Evolutionary conservation across 139 green algal genomes (phyloP).

Genomic region (Chlamydomonas sp.): DNA sequence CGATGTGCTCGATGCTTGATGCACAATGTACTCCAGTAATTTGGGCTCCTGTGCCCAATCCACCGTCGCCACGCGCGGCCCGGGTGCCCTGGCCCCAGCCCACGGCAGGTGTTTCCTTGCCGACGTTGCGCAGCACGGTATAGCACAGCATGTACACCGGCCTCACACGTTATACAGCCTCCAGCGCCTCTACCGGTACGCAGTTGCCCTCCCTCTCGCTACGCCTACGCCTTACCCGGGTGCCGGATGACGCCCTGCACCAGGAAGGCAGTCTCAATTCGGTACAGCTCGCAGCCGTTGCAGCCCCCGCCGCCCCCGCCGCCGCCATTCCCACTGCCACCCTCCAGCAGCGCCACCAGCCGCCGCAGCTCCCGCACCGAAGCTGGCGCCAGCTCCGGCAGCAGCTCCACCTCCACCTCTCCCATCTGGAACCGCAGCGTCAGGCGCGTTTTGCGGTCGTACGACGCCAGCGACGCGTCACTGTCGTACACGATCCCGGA

Average conservation of each 20-base stretch:
- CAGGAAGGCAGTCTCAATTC: conserved; percentile 40
- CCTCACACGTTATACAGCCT: too few relatives aligned
- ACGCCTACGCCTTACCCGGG: not conserved
- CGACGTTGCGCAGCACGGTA: too few relatives aligned
- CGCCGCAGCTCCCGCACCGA: conserved; percentile 39
- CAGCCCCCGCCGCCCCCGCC: not conserved
- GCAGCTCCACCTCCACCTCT: conserved; percentile 22
- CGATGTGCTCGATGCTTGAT: too few relatives aligned
- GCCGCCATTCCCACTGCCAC: conserved; percentile 1
- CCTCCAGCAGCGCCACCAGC: conserved; percentile 22
- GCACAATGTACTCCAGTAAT: too few relatives aligned
- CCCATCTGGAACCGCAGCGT: conserved; percentile 19
- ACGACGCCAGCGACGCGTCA: not conserved
- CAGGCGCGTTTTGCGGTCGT: not conserved
- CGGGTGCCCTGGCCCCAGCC: too few relatives aligned
- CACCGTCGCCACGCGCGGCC: too few relatives aligned
- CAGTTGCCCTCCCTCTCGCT: not conserved
- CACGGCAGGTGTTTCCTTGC: too few relatives aligned
- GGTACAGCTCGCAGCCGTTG: conserved; percentile 13
- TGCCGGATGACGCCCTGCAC: conserved; percentile 43
- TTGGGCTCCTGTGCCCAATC: too few relatives aligned
- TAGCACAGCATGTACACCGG: too few relatives aligned
- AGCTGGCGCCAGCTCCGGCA: conserved; percentile 36
- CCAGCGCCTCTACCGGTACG: too few relatives aligned
- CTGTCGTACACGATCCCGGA: conserved; percentile 5